A percentile compares a stretch with the other conserved stretches of the same genome.
phyloP scores from a whole-genome alignment of 441 rosid genomes.

The Pelargonium cotyledonis region DNA sequence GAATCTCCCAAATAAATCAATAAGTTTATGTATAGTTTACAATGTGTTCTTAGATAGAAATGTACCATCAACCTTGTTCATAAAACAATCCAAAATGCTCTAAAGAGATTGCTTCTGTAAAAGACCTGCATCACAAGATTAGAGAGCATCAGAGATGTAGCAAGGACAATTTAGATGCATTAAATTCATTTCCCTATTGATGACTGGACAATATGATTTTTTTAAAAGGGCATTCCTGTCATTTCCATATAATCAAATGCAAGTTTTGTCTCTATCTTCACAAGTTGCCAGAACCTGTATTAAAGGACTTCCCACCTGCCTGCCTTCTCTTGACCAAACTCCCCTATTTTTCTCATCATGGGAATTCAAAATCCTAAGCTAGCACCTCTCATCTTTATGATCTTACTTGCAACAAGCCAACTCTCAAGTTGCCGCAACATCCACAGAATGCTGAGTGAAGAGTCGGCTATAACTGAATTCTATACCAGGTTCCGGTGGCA shows the following conservation, averaged over 20 bases:
- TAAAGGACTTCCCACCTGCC: conserved; percentile 13
- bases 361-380: conserved; percentile 21
- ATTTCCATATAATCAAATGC: conserved; percentile 14
- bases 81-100: not conserved
- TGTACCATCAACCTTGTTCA: not conserved
- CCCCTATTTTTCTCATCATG: conserved; percentile 25
- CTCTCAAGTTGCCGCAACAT: conserved; percentile 33
- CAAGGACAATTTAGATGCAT: conserved; percentile 1
- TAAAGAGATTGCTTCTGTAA: not conserved
- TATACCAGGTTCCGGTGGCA: conserved; percentile 22
- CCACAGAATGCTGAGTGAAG: conserved; percentile 15
- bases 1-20: not conserved
- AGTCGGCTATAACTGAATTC: conserved; percentile 14
- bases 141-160: not conserved
- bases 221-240: conserved; percentile 20
- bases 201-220: not conserved
- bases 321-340: not conserved
- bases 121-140: conserved; percentile 1
- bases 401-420: conserved; percentile 27
- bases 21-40: too few relatives aligned
- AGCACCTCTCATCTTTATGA: conserved; percentile 23
- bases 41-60: not conserved
- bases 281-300: conserved; percentile 15
- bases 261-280: conserved; percentile 23
- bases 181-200: not conserved